phyloP scores from a whole-genome alignment of 2,329 filamentous ascomycete genomes.

The Claviceps sp. region DNA sequence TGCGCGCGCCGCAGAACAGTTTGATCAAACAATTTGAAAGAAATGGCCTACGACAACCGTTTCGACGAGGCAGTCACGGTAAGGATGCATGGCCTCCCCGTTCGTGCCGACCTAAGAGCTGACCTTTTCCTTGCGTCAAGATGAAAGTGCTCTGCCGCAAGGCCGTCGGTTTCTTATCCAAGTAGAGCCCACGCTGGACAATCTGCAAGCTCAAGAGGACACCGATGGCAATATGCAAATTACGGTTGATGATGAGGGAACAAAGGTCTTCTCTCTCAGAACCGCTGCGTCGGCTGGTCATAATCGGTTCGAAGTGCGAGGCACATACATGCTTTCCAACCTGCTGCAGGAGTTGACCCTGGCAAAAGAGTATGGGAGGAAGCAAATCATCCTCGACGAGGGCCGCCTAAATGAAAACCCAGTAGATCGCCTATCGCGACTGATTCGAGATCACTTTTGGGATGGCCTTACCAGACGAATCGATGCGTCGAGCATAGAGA shows the following conservation, averaged over 20 bases:
- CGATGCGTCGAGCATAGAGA: constrained; percentile 74
- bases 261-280: constrained; percentile 77
- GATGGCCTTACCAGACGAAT: constrained; percentile 78
- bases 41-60: constrained; percentile 38
- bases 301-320: constrained; percentile 80
- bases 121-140: constrained; percentile 27
- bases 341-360: constrained; percentile 87
- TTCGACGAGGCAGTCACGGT: constrained; percentile 47
- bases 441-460: constrained; percentile 90
- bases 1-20: constrained; percentile 30
- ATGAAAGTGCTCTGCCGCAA: constrained; percentile 55
- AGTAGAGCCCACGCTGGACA: constrained; percentile 71
- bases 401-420: constrained; percentile 89
- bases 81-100: constrained; percentile 11
- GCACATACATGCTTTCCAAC: constrained; percentile 96
- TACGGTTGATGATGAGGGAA: constrained; percentile 88
- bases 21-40: constrained; percentile 39
- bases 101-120: not conserved
- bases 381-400: constrained; percentile 84
- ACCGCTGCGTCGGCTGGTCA: constrained; percentile 77
- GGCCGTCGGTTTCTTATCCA: constrained; percentile 71
- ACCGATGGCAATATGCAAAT: constrained; percentile 93
- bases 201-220: constrained; percentile 73
- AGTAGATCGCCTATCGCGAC: constrained; percentile 69
- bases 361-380: constrained; percentile 79